These are phyloP conservation scores for Blastomyces parvus DNA, from an alignment of 2,329 filamentous ascomycete genomes.

Conservation along the genomic window DNA sequence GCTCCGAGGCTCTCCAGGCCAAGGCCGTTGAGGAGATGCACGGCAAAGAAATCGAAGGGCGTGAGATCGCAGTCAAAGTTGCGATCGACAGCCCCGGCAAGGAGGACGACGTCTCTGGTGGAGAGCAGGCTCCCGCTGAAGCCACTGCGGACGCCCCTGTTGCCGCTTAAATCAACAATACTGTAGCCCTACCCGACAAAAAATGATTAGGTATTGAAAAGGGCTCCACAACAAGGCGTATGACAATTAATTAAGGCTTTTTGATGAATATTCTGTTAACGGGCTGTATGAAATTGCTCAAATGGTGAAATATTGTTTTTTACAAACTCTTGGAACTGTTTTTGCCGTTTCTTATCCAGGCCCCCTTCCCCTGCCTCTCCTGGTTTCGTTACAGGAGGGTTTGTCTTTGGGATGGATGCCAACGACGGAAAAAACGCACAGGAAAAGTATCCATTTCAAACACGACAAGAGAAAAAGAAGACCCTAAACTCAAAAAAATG, in stretches of 20 bases:
- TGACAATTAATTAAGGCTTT: not conserved
- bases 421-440: not conserved
- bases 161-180: constrained; percentile 17
- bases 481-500: not conserved
- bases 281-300: constrained; percentile 8
- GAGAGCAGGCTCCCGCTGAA: constrained; percentile 37
- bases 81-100: constrained; percentile 99
- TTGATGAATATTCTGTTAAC: constrained; percentile 7
- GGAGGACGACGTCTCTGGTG: constrained; percentile 65
- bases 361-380: not conserved
- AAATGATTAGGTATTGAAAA: not conserved
- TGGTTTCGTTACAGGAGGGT: not conserved
- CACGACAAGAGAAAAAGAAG: not conserved
- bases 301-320: constrained; percentile 9
- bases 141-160: constrained; percentile 21
- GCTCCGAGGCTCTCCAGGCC: constrained; percentile 89
- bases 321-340: constrained; percentile 5
- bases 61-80: constrained; percentile 99
- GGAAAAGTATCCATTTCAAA: constrained; percentile 1
- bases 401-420: not conserved
- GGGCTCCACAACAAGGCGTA: not conserved
- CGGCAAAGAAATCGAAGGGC: constrained; percentile 96
- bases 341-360: constrained; percentile 12
- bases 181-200: constrained; percentile 12
- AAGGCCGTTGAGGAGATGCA: constrained; percentile 99